These are phyloP conservation scores for Zalaria sp. DNA, from an alignment of 2,329 filamentous ascomycete species.

Conservation along the genomic window DNA sequence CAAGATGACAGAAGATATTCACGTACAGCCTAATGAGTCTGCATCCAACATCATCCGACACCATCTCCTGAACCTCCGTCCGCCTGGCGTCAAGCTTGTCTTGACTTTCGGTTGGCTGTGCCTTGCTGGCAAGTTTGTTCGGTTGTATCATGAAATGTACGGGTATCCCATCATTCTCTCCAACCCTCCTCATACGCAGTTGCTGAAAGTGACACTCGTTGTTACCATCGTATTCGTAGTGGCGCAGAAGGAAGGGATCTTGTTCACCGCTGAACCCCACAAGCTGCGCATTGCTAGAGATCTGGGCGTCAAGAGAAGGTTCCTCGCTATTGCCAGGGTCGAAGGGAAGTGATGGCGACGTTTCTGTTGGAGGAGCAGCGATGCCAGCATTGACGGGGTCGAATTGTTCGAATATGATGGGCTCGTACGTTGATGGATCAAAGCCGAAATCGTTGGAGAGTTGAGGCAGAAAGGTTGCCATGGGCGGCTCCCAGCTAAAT, in stretches of 20 bases:
- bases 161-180: conserved; percentile 11
- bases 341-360: conserved; percentile 1
- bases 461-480: conserved; percentile 1
- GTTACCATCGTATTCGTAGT: conserved; percentile 18
- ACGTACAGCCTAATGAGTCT: conserved; percentile 23
- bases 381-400: conserved; percentile 4
- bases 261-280: conserved; percentile 18
- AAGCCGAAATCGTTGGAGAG: conserved; percentile 2
- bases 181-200: conserved; percentile 14
- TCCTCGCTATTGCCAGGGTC: conserved; percentile 11
- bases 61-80: conserved; percentile 16
- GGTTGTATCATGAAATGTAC: conserved; percentile 21
- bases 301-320: conserved; percentile 17
- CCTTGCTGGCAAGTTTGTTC: conserved; percentile 19
- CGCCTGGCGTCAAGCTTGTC: conserved; percentile 14
- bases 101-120: conserved; percentile 16
- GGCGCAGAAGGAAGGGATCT: conserved; percentile 18
- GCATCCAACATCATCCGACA: conserved; percentile 18
- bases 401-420: conserved; percentile 4
- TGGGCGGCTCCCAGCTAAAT: conserved; percentile 4
- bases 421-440: conserved; percentile 2
- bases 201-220: conserved; percentile 18
- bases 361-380: background rate
- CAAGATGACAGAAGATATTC: too few species aligned
- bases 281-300: conserved; percentile 17